Conservation (phyloP, 2,329 filamentous ascomycete genomes). For the Gnomoniopsis smithogilvyi region DNA sequence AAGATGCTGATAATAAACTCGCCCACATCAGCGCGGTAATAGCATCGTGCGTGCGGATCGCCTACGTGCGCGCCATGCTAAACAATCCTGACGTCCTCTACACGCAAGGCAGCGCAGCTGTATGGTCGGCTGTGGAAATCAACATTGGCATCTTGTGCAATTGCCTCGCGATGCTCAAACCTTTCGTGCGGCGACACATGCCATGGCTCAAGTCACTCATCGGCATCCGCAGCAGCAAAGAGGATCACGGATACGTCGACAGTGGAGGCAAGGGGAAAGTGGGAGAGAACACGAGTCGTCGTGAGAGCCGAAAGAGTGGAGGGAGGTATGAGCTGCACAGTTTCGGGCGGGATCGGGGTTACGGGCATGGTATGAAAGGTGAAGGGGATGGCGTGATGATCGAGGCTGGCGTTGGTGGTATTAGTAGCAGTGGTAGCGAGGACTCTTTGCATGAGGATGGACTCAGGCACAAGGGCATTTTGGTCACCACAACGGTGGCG, state of each 20-base stretch:
- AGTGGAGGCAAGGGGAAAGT: not conserved
- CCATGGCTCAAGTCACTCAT: conserved; percentile 18
- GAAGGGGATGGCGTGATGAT: not conserved
- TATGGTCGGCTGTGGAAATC: conserved; percentile 32
- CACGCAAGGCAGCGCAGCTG: conserved; percentile 22
- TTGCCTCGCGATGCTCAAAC: conserved; percentile 24
- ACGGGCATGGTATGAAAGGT: not conserved
- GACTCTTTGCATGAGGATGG: not conserved
- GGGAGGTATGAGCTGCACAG: conserved; percentile 16
- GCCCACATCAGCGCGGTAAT: conserved; percentile 21
- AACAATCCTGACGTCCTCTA: conserved; percentile 31
- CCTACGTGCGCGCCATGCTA: conserved; percentile 24
- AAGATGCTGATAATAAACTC: not conserved
- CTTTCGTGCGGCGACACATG: conserved; percentile 22
- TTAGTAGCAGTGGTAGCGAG: not conserved
- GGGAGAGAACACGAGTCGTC: not conserved
- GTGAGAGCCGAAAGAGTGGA: not conserved
- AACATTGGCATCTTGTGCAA: conserved; percentile 30
- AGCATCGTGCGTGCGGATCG: conserved; percentile 25
- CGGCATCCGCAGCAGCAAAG: conserved; percentile 1
- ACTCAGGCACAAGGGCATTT: conserved; percentile 4
- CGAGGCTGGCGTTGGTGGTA: not conserved
- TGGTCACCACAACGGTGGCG: conserved; percentile 13
- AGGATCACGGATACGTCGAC: not conserved
- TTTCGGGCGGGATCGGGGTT: conserved; percentile 8